Evolutionary conservation across 495 filamentous ascomycete genomes (phyloP), one percentile per base, ranked within the genome.

Genomic region (Penicillium ochrochloron): DNA sequence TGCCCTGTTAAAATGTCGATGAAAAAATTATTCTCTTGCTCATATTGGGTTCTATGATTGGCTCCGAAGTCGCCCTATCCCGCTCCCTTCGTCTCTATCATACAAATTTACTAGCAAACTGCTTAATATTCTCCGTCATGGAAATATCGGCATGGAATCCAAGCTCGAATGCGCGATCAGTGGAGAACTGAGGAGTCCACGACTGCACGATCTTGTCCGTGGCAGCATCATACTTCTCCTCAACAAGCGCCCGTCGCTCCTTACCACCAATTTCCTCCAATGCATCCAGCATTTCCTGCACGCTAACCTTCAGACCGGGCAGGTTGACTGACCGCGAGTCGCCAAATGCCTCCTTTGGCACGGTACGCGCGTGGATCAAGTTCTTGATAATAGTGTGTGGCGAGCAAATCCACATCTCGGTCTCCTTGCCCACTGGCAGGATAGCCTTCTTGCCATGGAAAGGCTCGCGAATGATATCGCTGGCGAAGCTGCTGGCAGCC

Each of bases 231-330:
- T 82, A 85, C 76, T 84, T 83, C 74, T 92, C 89, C 71, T 82
- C 82, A 31, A 94, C 80, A 53, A 89, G 75, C 66, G 75, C 76
- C 74, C 90, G 67, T 71, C 82, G 85, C 44, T 93, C 88, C 76
- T 88, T 80, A 0, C 92, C 91, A 1, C 88, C 91, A 33, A 91
- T 82, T 67, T 83, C 84, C 62, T 84, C 85, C 73, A 95, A 70
- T 44, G 89, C 86, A 70, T 92, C 88, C 76, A 93, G 77, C 83
- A 94, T 86, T 71, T 95, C 86, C 75, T 89, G 84, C 19, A 92
- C 80, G 19, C 82, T 90, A 17, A 91, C 88, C 44, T 86, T 86
- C 60, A 91, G 81, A 2, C 92, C 91, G 0, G 92, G 92, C 51
- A 94, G 71, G 75, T 93, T 92, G 25, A 94, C 83, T 19, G 86